Evolutionary conservation across 2,329 filamentous ascomycete species (phyloP), one percentile per base, ranked within the genome.

Genomic region (Penicillium sp.): DNA sequence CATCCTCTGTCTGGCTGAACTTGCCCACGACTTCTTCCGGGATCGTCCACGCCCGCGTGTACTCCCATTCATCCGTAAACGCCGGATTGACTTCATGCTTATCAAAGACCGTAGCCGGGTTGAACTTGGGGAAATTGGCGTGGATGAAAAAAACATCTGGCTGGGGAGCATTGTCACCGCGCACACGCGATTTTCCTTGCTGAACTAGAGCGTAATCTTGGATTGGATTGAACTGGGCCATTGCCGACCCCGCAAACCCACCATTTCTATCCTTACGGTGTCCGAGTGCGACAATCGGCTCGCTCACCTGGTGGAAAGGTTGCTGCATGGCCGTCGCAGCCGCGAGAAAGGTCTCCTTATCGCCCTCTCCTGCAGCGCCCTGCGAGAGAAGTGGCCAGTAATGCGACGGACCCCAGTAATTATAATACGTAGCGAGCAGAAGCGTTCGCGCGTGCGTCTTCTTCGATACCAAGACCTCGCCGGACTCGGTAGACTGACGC

Each of bases 361-460:
- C 82, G 4, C 82, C 82, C 69, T 83, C 76, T 7, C 81, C 80
- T 0, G 78, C 73, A 2, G 76, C 80, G 6, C 68, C 68, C 30
- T 70, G 68, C 4, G 65, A 85, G 68, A 70, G 57, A 10, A 70
- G 67, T 0, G 78, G 78, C 65, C 84, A 85, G 72, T 82, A 86
- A 68, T 79, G 78, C 16, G 74, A 70, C 1, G 83, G 82, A 0
- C 84, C 84, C 70, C 82, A 82, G 69, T 81, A 81, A 73, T 85
- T 85, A 75, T 85, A 85, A 70, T 85, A 85, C 0, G 80, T 75
- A 26, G 80, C 78, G 25, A 86, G 78, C 8, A 85, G 69, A 0
- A 85, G 73, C 30, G 79, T 80, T 28, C 76, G 73, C 19, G 73
- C 71, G 59, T 85, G 83, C 0, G 74, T 76, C 6, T 71, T 74